Evolutionary conservation across 2,329 filamentous ascomycete species (phyloP), one percentile per base, ranked within the genome.

Genomic region (Leptographium lundbergii): DNA sequence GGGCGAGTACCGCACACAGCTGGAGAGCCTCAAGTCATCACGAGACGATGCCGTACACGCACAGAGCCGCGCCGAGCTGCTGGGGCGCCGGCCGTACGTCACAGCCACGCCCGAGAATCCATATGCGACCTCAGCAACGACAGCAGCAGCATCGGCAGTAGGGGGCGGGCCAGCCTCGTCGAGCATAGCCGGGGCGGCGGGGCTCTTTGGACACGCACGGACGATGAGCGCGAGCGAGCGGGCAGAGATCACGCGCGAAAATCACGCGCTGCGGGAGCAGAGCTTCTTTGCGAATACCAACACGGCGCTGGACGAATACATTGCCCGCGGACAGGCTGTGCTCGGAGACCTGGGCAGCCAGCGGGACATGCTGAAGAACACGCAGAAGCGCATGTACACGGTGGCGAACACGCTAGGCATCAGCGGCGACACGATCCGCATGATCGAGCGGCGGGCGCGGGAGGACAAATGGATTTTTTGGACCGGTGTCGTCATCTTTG

Each of bases 391-490:
- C 69, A 77, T 99, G 56, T 97, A 97, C 69, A 92, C 84, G 66
- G 91, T 96, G 24, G 94, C 89, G 7, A 97, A 95, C 69, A 97
- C 94, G 25, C 74, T 99, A 54, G 94, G 94, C 0, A 82, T 99
- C 61, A 95, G 88, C 68, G 91, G 92, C 24, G 92, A 97, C 70
- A 99, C 94, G 2, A 99, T 99, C 64, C 85, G 94, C 54, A 97
- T 94, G 90, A 87, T 99, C 50, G 92, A 97, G 74, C 76, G 94
- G 65, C 80, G 94, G 63, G 91, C 94, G 56, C 88, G 85, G 71
- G 88, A 97, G 76, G 94, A 99, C 71, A 97, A 96, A 74, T 97
- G 91, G 91, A 95, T 99, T 42, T 99, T 99, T 71, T 88, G 88
- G 80, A 87, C 77, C 0, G 91, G 94, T 0, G 90, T 92, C 3